Conservation (phyloP, 371 early-diverging fungal species). For the Apophysomyces elegans region DNA sequence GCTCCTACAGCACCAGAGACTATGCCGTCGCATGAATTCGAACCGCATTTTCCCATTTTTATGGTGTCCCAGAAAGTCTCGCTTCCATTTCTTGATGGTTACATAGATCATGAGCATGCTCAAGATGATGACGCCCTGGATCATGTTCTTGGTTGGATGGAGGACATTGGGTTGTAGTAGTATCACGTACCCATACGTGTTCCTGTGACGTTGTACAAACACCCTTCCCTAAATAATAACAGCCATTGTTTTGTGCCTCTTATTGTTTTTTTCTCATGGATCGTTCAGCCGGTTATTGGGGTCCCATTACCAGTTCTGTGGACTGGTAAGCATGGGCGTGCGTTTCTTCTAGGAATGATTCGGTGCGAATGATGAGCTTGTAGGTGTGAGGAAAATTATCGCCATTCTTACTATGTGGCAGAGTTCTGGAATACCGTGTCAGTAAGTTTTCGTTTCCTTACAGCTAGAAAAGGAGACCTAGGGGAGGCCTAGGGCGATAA, state of each 20-base stretch:
- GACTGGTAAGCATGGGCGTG: conserved; percentile 36
- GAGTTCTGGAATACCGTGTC: conserved; percentile 51
- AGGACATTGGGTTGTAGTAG: conserved; percentile 20
- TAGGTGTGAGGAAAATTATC: conserved; percentile 46
- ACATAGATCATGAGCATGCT: conserved; percentile 26
- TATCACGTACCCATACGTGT: neutral
- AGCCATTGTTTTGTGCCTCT: neutral
- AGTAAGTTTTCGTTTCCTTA: conserved; percentile 20
- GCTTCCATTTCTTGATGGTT: conserved; percentile 35
- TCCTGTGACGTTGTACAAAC: conserved; percentile 5
- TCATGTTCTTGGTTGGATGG: conserved; percentile 33
- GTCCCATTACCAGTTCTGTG: conserved; percentile 45
- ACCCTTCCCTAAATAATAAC: neutral
- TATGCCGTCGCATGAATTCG: conserved; percentile 36
- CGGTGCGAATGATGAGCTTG: too few species aligned
- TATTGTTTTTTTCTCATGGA: conserved; percentile 5
- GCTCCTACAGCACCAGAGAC: neutral
- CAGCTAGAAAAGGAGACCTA: neutral
- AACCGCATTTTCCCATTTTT: conserved; percentile 44
- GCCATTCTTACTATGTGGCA: conserved; percentile 36
- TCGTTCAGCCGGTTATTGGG: conserved; percentile 37
- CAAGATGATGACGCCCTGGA: conserved; percentile 13
- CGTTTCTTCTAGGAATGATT: neutral
- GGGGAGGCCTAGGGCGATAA: neutral
- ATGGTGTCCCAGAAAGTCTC: conserved; percentile 7